A percentile compares a stretch with the other conserved stretches of the same genome.
Evolutionary conservation across 2,329 filamentous ascomycete species (phyloP).

Genomic region (Colletotrichum sp.): DNA sequence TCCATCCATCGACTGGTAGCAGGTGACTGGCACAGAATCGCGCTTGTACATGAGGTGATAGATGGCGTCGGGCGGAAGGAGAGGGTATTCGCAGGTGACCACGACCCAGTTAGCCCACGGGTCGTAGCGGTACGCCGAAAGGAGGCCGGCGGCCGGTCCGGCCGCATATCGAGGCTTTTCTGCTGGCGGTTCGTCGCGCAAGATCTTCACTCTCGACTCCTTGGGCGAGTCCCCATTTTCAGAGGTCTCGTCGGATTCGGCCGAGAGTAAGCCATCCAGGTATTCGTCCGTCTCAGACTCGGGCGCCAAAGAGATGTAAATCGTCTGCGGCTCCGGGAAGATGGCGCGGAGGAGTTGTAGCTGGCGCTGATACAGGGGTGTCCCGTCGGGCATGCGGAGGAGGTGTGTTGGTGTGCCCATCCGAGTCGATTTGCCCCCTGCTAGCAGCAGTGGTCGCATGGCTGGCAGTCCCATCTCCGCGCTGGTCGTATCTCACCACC

Average conservation of each 20-base stretch:
- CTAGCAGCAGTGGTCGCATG: slow-evolving; percentile 33
- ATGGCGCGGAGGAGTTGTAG: slow-evolving; percentile 27
- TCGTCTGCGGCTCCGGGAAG: slow-evolving; percentile 25
- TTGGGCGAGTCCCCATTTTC: background rate
- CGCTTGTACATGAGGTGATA: slow-evolving; percentile 29
- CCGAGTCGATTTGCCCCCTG: slow-evolving; percentile 33
- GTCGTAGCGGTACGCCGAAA: slow-evolving; percentile 31
- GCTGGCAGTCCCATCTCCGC: slow-evolving; percentile 7
- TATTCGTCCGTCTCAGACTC: slow-evolving; percentile 11
- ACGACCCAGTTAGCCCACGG: slow-evolving; percentile 34
- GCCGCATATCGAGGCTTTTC: background rate
- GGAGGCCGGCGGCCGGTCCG: slow-evolving; percentile 28
- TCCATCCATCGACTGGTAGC: slow-evolving; percentile 34
- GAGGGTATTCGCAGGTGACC: slow-evolving; percentile 37
- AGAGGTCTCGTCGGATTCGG: background rate
- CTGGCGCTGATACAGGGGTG: slow-evolving; percentile 31
- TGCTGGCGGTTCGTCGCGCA: background rate
- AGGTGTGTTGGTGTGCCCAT: slow-evolving; percentile 36
- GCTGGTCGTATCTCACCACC: background rate
- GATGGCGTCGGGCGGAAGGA: slow-evolving; percentile 30
- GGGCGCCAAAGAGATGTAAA: slow-evolving; percentile 30
- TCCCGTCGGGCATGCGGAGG: slow-evolving; percentile 29
- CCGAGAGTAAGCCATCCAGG: slow-evolving; percentile 7
- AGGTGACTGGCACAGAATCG: slow-evolving; percentile 31
- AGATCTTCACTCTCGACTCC: background rate